Conservation (phyloP, 1,284 basidiomycete species). For the Lentinula novae-zelandiae region DNA sequence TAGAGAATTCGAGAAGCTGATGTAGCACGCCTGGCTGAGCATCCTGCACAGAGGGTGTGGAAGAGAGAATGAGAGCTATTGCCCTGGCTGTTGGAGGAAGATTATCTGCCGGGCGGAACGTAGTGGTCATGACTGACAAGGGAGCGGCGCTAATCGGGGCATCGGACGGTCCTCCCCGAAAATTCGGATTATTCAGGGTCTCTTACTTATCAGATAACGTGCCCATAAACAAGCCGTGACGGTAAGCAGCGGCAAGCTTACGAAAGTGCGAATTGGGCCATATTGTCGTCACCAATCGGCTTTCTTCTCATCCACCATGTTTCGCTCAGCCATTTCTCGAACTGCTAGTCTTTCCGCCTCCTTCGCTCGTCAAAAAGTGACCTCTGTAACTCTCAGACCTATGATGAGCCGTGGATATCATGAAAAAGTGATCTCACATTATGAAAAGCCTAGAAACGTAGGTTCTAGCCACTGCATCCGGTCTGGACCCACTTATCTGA, state of each 20-base stretch:
- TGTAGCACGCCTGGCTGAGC: conserved; percentile 92
- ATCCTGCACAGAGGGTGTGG: conserved; percentile 91
- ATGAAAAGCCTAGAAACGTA: conserved; percentile 93
- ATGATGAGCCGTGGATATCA: conserved; percentile 72
- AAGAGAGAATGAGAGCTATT: conserved; percentile 89
- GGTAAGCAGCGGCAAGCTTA: neutral
- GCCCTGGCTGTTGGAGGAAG: conserved; percentile 88
- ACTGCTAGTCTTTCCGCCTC: conserved; percentile 41
- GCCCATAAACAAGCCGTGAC: neutral
- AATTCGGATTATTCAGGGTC: neutral
- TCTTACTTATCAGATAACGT: conserved; percentile 8
- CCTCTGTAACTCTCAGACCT: conserved; percentile 40
- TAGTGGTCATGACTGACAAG: conserved; percentile 23
- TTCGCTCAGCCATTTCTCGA: conserved; percentile 56
- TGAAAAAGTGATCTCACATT: conserved; percentile 94
- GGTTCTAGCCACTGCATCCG: conserved; percentile 33
- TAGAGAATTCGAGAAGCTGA: conserved; percentile 93
- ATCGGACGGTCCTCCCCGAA: neutral
- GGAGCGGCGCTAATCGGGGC: neutral
- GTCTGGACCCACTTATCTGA: conserved; percentile 49
- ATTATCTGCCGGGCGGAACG: conserved; percentile 67
- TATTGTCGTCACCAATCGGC: neutral
- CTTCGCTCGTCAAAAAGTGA: conserved; percentile 32
- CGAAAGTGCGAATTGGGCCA: neutral
- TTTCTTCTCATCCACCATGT: conserved; percentile 41